A percentile compares a stretch with the other conserved stretches of the same genome.
Conservation (phyloP, 2,329 filamentous ascomycete genomes). For the Cyphellophora europaea region DNA sequence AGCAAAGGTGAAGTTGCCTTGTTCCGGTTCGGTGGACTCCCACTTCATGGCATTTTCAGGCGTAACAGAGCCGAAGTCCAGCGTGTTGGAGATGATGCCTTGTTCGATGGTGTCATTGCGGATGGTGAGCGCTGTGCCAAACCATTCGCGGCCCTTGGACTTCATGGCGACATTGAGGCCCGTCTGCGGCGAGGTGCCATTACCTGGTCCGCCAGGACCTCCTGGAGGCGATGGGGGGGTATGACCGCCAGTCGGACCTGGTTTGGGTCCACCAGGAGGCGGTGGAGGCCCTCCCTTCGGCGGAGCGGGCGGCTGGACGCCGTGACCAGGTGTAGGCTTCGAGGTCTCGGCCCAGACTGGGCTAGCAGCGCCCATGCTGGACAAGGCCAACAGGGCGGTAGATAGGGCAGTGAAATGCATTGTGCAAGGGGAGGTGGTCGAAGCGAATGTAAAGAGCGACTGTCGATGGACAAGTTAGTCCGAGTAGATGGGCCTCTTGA, state of each 20-base stretch:
- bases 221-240: background rate
- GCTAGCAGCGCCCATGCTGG: background rate
- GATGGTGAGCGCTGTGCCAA: background rate
- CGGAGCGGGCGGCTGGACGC: background rate
- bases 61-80: slow-evolving; percentile 2
- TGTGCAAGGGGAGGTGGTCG: too few relatives aligned
- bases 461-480: too few relatives aligned
- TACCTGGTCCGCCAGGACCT: background rate
- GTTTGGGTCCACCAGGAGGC: background rate
- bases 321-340: background rate
- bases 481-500: too few relatives aligned
- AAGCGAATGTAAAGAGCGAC: too few relatives aligned
- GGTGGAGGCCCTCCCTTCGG: background rate
- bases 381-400: background rate
- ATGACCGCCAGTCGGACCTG: background rate
- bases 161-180: background rate
- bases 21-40: slow-evolving; percentile 3
- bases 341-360: background rate
- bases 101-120: background rate
- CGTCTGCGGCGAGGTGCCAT: too few relatives aligned
- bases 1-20: slow-evolving; percentile 3
- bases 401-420: background rate
- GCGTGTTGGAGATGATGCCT: background rate
- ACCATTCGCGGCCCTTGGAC: background rate
- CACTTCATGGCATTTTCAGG: slow-evolving; percentile 5